These are phyloP conservation scores for Hirsutella thompsonii DNA, from an alignment of 2,329 filamentous ascomycete genomes.

Conservation along the genomic window DNA sequence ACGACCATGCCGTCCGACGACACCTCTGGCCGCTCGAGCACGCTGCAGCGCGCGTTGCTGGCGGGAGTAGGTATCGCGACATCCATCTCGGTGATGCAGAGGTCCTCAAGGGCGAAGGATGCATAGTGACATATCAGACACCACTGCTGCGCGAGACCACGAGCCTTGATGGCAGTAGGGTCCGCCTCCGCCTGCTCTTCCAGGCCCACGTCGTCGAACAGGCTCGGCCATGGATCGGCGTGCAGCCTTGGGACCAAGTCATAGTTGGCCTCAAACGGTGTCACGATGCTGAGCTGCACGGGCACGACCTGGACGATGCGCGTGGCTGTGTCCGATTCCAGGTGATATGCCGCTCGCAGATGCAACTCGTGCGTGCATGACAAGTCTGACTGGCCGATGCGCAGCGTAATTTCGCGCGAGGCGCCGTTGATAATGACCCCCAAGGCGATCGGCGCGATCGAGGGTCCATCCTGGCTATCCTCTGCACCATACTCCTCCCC, in stretches of 20 bases:
- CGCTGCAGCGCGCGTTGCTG: constrained; percentile 47
- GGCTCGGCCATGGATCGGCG: constrained; percentile 69
- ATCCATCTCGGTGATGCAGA: constrained; percentile 50
- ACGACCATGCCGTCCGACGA: constrained; percentile 36
- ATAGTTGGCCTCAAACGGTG: constrained; percentile 86
- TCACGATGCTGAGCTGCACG: constrained; percentile 59
- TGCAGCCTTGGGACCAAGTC: constrained; percentile 74
- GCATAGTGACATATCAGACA: constrained; percentile 58
- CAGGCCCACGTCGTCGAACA: constrained; percentile 54
- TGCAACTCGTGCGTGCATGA: constrained; percentile 53
- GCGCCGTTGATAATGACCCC: constrained; percentile 34
- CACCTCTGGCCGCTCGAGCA: constrained; percentile 24
- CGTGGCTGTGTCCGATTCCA: constrained; percentile 68
- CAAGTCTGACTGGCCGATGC: constrained; percentile 34
- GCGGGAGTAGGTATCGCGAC: constrained; percentile 46
- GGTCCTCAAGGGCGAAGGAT: constrained; percentile 64
- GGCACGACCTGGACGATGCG: constrained; percentile 63
- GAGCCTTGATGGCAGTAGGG: constrained; percentile 14
- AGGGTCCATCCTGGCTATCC: constrained; percentile 26
- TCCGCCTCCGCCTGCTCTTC: constrained; percentile 17
- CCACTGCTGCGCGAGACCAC: constrained; percentile 72
- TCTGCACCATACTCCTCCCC: constrained; percentile 20
- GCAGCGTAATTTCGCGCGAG: constrained; percentile 30
- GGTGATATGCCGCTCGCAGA: constrained; percentile 62
- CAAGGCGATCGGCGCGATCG: constrained; percentile 26